Evolutionary conservation across 495 filamentous ascomycete species (phyloP).

Genomic region (Neurospora pannonica): DNA sequence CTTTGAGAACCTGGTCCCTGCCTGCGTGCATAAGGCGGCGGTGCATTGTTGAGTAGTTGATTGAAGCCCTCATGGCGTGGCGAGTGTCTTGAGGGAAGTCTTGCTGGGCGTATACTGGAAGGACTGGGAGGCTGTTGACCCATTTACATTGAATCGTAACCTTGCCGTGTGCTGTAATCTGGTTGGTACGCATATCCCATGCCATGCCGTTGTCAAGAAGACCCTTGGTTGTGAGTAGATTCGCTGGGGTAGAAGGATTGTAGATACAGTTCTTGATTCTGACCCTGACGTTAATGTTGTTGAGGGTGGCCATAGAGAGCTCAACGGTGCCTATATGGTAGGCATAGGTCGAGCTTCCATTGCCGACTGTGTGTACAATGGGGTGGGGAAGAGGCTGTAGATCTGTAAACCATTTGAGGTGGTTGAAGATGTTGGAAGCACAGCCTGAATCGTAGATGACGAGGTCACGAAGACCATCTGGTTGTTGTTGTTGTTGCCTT

Average conservation of each 20-base stretch:
- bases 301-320: background rate
- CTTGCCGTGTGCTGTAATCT: background rate
- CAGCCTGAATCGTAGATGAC: background rate
- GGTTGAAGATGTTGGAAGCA: background rate
- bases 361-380: background rate
- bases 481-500: too few relatives aligned
- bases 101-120: background rate
- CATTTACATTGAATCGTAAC: background rate
- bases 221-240: background rate
- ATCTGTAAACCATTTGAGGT: background rate
- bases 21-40: background rate
- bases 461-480: background rate
- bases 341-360: background rate
- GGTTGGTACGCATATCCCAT: too few relatives aligned
- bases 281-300: background rate
- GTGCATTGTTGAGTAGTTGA: background rate
- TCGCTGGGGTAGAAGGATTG: background rate
- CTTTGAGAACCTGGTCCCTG: background rate
- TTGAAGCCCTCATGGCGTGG: background rate
- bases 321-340: background rate
- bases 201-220: background rate
- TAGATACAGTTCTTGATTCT: background rate
- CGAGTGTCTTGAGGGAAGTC: background rate
- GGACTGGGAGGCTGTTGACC: background rate
- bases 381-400: background rate